A percentile compares a stretch with the other conserved stretches of the same genome.
These are phyloP conservation scores for Lachnellula subtilissima DNA, from an alignment of 2,329 filamentous ascomycete species.

Conservation along the genomic window DNA sequence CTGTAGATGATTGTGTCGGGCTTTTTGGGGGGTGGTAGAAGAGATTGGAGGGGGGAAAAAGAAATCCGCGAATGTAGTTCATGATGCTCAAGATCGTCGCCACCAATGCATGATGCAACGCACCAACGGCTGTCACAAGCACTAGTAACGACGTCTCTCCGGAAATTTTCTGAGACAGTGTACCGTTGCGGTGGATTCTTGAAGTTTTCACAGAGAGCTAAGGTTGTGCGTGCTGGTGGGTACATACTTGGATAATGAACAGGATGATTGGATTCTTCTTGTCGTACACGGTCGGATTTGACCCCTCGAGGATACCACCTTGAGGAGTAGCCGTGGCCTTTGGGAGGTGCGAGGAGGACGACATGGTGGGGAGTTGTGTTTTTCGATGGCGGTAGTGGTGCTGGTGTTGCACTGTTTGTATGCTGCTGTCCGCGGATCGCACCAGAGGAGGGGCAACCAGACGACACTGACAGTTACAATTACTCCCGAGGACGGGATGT, in stretches of 20 bases:
- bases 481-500: too few species aligned
- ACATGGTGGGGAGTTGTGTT: too few species aligned
- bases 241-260: slow-evolving; percentile 62
- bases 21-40: neutral
- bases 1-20: neutral
- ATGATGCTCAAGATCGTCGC: too few species aligned
- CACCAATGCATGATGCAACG: too few species aligned
- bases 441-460: too few species aligned
- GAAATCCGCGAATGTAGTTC: neutral
- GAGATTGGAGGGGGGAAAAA: neutral
- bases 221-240: neutral
- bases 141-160: too few species aligned
- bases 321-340: slow-evolving; percentile 36
- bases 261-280: slow-evolving; percentile 60
- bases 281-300: slow-evolving; percentile 58
- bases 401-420: too few species aligned
- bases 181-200: neutral
- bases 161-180: too few species aligned
- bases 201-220: neutral
- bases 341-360: neutral
- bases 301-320: slow-evolving; percentile 59
- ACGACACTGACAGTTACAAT: too few species aligned
- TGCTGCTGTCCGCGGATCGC: too few species aligned
- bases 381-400: too few species aligned
- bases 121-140: neutral